Evolutionary conservation across 805 yeast genomes (phyloP).

Genomic region (Ascoidea tarda): DNA sequence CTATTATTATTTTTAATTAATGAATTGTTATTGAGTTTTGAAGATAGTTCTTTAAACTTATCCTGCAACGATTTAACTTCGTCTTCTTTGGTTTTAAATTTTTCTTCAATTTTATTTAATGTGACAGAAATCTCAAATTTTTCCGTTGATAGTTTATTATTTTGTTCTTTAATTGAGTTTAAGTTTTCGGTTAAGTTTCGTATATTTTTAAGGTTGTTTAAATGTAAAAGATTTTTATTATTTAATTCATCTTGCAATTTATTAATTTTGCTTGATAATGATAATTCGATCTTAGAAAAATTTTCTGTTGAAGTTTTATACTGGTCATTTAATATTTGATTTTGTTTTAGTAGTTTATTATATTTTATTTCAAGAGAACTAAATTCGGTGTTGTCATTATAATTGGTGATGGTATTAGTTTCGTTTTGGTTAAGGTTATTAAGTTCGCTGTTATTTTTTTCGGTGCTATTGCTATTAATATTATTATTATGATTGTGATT

Average conservation of each 20-base stretch:
- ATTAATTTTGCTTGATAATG: constrained; percentile 34
- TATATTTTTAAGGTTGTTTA: constrained; percentile 8
- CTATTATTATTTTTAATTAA: background rate
- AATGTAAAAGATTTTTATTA: constrained; percentile 19
- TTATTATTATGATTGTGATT: constrained; percentile 1
- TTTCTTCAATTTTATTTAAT: constrained; percentile 1
- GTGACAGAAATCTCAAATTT: background rate
- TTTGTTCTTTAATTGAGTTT: constrained; percentile 4
- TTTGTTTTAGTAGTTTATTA: constrained; percentile 28
- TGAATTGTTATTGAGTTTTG: background rate
- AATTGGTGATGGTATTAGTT: constrained; percentile 16
- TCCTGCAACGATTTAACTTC: constrained; percentile 3
- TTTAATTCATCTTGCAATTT: constrained; percentile 30
- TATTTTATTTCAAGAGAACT: constrained; percentile 23
- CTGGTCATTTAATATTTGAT: constrained; percentile 50
- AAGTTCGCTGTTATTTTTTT: background rate
- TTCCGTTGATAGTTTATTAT: constrained; percentile 1
- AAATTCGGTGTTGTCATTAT: constrained; percentile 9
- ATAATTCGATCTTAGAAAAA: constrained; percentile 71
- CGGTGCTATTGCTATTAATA: background rate
- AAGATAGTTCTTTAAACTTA: constrained; percentile 10
- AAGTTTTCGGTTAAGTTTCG: constrained; percentile 8
- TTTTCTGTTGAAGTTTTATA: constrained; percentile 65
- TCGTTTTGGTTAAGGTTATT: constrained; percentile 8
- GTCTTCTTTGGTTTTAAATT: constrained; percentile 3